Conservation (phyloP, 1,139 yeast genomes). For the Entelexis paramagnoliae region DNA sequence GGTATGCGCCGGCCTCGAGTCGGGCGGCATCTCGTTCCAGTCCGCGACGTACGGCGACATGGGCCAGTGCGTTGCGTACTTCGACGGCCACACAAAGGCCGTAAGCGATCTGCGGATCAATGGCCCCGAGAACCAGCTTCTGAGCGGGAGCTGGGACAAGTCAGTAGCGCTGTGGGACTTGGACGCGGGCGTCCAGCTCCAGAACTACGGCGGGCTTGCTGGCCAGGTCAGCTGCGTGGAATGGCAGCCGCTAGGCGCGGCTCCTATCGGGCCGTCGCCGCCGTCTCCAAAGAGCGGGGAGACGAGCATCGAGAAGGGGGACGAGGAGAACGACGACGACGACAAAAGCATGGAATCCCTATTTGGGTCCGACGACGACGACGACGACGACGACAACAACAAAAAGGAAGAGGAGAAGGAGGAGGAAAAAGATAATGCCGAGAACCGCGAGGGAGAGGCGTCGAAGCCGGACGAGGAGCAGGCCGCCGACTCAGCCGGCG, state of each 20-base stretch:
- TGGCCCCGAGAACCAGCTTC: slow-evolving; percentile 46
- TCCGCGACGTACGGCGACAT: slow-evolving; percentile 54
- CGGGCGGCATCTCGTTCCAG: slow-evolving; percentile 82
- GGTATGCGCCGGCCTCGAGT: slow-evolving; percentile 68
- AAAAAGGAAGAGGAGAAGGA: slow-evolving; percentile 30
- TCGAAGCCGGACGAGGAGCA: background rate
- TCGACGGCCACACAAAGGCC: slow-evolving; percentile 59
- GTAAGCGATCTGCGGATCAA: slow-evolving; percentile 63
- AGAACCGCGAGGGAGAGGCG: too few relatives aligned
- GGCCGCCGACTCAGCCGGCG: background rate
- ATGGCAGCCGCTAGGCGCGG: slow-evolving; percentile 62
- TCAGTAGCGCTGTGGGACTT: slow-evolving; percentile 68
- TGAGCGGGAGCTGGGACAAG: slow-evolving; percentile 91
- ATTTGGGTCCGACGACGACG: slow-evolving; percentile 61
- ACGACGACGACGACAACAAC: too few relatives aligned
- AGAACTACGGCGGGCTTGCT: slow-evolving; percentile 15
- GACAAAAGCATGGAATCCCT: slow-evolving; percentile 65
- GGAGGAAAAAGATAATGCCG: slow-evolving; percentile 29
- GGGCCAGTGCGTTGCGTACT: slow-evolving; percentile 70
- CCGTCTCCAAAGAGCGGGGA: background rate
- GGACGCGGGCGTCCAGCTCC: slow-evolving; percentile 51
- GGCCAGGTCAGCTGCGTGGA: slow-evolving; percentile 76
- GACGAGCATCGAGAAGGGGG: background rate
- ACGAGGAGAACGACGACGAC: slow-evolving; percentile 32
- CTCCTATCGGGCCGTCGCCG: slow-evolving; percentile 13